Conservation (phyloP, 2,329 filamentous ascomycete species). For the Monosporascus sp. region DNA sequence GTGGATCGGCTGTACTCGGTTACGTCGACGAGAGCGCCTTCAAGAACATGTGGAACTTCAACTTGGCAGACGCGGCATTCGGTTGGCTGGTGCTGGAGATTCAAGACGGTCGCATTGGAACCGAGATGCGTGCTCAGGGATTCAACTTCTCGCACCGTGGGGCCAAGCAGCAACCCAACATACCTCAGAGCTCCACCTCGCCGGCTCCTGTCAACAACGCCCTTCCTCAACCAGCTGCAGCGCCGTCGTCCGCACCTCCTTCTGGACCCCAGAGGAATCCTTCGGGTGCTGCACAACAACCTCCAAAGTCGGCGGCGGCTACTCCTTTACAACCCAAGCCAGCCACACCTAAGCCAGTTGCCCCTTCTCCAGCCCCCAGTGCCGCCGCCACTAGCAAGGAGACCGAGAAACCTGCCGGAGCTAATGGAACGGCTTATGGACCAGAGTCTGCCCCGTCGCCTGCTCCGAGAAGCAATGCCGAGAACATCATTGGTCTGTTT, state of each 20-base stretch:
- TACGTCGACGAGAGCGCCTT: constrained; percentile 98
- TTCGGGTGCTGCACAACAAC: constrained; percentile 26
- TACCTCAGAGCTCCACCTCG: constrained; percentile 31
- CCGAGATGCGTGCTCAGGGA: constrained; percentile 96
- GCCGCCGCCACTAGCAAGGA: constrained; percentile 37
- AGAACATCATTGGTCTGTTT: constrained; percentile 79
- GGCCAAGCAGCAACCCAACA: constrained; percentile 62
- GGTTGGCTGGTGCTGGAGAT: constrained; percentile 93
- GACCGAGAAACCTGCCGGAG: constrained; percentile 46
- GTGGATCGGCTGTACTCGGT: constrained; percentile 66
- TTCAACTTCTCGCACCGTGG: constrained; percentile 98
- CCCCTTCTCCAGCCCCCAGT: constrained; percentile 32
- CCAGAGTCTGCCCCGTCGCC: constrained; percentile 51
- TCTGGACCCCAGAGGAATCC: constrained; percentile 30
- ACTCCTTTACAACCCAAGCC: constrained; percentile 43
- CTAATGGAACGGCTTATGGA: constrained; percentile 50
- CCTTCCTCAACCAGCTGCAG: constrained; percentile 20
- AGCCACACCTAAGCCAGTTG: constrained; percentile 39
- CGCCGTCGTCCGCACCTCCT: constrained; percentile 24
- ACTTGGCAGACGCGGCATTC: constrained; percentile 93
- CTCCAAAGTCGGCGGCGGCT: constrained; percentile 36
- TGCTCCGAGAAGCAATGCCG: constrained; percentile 51
- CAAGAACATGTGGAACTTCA: constrained; percentile 99
- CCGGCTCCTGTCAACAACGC: constrained; percentile 29
- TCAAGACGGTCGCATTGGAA: constrained; percentile 91